These are phyloP conservation scores for Grosmannia serpens DNA, from an alignment of 2,329 filamentous ascomycete genomes.

Conservation along the genomic window DNA sequence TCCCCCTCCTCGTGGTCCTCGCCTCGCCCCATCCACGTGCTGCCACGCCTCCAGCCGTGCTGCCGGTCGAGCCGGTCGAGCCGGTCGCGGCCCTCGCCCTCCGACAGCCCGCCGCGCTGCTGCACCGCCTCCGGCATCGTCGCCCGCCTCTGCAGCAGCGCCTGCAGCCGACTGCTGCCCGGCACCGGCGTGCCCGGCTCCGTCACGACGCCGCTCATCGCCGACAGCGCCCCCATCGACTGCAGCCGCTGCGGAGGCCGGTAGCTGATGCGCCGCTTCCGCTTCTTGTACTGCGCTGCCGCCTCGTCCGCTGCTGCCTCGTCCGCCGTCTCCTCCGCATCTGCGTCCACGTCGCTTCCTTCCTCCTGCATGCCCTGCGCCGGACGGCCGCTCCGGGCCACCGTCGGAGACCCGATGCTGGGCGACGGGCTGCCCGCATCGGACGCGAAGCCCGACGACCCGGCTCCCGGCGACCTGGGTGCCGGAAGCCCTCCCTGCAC, in stretches of 20 bases:
- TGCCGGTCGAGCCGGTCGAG: conserved; percentile 42
- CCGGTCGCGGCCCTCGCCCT: conserved; percentile 61
- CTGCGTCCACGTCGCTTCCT: conserved; percentile 44
- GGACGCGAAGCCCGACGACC: not conserved
- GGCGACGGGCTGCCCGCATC: conserved; percentile 22
- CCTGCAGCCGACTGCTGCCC: conserved; percentile 32
- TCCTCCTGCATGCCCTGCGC: conserved; percentile 29
- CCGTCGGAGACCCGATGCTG: conserved; percentile 35
- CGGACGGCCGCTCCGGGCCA: conserved; percentile 26
- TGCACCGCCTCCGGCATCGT: conserved; percentile 52
- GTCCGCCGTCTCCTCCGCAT: conserved; percentile 78
- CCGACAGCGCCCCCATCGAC: conserved; percentile 31
- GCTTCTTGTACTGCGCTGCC: conserved; percentile 45
- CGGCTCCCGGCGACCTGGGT: conserved; percentile 27
- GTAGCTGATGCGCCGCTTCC: conserved; percentile 44
- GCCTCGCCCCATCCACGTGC: conserved; percentile 42
- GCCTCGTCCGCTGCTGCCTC: conserved; percentile 45
- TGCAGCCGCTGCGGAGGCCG: conserved; percentile 40
- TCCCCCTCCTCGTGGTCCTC: conserved; percentile 42
- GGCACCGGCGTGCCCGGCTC: conserved; percentile 29
- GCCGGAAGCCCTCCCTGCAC: conserved; percentile 35
- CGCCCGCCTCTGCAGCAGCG: conserved; percentile 52
- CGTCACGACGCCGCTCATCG: conserved; percentile 17
- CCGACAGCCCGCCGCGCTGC: conserved; percentile 55
- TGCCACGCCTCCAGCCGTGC: conserved; percentile 46